Conservation (phyloP, 371 early-diverging fungal genomes). For the Funneliformis caledonium region DNA sequence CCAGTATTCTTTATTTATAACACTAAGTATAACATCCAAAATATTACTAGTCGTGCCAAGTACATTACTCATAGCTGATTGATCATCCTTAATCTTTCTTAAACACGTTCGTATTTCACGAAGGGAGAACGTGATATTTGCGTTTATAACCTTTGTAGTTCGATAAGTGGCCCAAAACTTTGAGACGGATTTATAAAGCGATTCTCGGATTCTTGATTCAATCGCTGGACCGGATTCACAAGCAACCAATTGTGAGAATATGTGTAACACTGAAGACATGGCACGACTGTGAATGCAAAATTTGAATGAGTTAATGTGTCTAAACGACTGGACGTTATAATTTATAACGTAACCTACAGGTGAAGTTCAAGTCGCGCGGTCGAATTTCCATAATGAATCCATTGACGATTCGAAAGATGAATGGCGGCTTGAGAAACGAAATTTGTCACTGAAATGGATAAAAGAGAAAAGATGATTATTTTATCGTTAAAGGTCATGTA, state of each 20-base stretch:
- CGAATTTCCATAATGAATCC: background rate
- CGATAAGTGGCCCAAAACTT: constrained; percentile 35
- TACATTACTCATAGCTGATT: background rate
- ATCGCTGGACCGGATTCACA: constrained; percentile 26
- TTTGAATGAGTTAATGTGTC: background rate
- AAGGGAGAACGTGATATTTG: background rate
- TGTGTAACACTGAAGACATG: constrained; percentile 1
- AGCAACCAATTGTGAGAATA: background rate
- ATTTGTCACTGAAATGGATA: background rate
- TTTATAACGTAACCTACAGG: background rate
- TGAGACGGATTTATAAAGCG: constrained; percentile 39
- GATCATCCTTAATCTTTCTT: constrained; percentile 21
- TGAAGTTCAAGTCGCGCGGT: background rate
- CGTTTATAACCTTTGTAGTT: background rate
- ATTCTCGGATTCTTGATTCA: background rate
- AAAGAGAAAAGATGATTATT: background rate
- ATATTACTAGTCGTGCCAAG: background rate
- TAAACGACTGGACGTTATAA: too few relatives aligned
- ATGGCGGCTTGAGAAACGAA: background rate
- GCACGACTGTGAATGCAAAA: background rate
- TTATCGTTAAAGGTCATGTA: too few relatives aligned
- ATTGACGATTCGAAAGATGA: background rate
- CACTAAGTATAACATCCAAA: background rate
- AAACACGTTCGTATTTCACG: constrained; percentile 22
- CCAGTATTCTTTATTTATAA: background rate